A percentile compares a stretch with the other conserved stretches of the same genome.
Evolutionary conservation across 495 filamentous ascomycete genomes (phyloP).

Genomic region (Penicillium angulare): DNA sequence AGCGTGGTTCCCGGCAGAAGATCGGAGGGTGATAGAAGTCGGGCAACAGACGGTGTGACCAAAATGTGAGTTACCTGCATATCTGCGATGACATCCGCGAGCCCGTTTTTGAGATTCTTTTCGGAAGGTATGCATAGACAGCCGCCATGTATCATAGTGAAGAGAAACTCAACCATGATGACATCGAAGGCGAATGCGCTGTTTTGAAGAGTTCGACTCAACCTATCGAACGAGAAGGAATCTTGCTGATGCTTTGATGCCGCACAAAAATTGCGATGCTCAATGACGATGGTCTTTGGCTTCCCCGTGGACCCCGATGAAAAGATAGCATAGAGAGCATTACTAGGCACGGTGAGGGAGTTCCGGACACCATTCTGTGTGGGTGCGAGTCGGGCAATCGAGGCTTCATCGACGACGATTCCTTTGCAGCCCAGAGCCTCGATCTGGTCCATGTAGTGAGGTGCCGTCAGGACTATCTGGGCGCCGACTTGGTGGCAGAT

Average conservation of each 20-base stretch:
- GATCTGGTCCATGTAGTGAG: neutral
- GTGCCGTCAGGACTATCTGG: neutral
- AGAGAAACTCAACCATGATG: slow-evolving; percentile 12
- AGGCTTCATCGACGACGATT: neutral
- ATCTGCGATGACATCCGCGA: slow-evolving; percentile 22
- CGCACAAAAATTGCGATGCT: slow-evolving; percentile 58
- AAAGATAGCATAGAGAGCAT: slow-evolving; percentile 47
- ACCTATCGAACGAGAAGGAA: neutral
- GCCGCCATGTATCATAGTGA: slow-evolving; percentile 21
- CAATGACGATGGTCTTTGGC: slow-evolving; percentile 75
- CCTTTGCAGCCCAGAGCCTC: no score
- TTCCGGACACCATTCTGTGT: no score
- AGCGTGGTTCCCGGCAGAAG: slow-evolving; percentile 16
- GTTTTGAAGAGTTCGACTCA: slow-evolving; percentile 21
- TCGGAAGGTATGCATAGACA: slow-evolving; percentile 27
- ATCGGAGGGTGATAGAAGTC: slow-evolving; percentile 16
- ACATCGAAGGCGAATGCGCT: slow-evolving; percentile 31
- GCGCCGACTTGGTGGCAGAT: neutral
- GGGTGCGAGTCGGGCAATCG: neutral
- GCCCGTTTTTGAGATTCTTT: slow-evolving; percentile 1
- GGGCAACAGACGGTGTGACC: no score
- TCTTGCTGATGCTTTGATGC: slow-evolving; percentile 6
- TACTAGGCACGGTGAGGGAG: neutral
- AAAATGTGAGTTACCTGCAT: no score
- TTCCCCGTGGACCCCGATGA: slow-evolving; percentile 78